Base-by-base conservation (phyloP, 139 green algal species). In the Zygnema circumcarinatum region DNA sequence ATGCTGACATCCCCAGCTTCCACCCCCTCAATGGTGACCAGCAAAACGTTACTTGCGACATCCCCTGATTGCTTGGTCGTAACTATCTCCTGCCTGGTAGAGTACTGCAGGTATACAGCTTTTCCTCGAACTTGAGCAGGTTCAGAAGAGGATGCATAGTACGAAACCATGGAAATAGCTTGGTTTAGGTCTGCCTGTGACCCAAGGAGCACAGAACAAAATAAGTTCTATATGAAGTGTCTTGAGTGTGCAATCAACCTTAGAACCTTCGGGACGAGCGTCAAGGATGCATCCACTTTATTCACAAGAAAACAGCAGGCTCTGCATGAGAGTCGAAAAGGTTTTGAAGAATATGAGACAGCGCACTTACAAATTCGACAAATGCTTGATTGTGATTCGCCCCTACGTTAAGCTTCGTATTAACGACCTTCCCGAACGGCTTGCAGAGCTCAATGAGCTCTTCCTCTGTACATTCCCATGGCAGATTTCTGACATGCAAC, bases 401-500 rank as follows among this genome's bases (percentile, higher is more conserved):
- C 29, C 94, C 94, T 32, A 95, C 89, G 79, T 93, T 95, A 32
- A 94, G 67, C 83, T 94, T 94, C 68, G 83, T 92, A 35, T 94
- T 92, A 0, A 94, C 78, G 1, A 95, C 56, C 2, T 81, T 84
- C 32, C 93, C 93, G 67, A 94, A 95, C 0, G 93, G 92, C 20
- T 84, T 81, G 67, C 84, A 93, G 16, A 95, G 89, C 38, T 94
- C 90, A 2, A 89, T 33, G 1, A 95, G 69, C 39, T 95, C 93
- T 31, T 93, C 74, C 32, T 87, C 83, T 0, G 92, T 95, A 0
- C 89, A 87, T 31, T 95, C 94, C 36, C 93, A 94, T 0, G 94
- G 93, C 78, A 96, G 68, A 76, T 96, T 96, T 33, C 94, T 92
- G 0, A 96, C 84, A 67, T 96, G 94, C 21, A 96, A 79, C 69